These are phyloP conservation scores for Phytophthora pini DNA, from an alignment of 352 stramenopile species.

Conservation along the genomic window DNA sequence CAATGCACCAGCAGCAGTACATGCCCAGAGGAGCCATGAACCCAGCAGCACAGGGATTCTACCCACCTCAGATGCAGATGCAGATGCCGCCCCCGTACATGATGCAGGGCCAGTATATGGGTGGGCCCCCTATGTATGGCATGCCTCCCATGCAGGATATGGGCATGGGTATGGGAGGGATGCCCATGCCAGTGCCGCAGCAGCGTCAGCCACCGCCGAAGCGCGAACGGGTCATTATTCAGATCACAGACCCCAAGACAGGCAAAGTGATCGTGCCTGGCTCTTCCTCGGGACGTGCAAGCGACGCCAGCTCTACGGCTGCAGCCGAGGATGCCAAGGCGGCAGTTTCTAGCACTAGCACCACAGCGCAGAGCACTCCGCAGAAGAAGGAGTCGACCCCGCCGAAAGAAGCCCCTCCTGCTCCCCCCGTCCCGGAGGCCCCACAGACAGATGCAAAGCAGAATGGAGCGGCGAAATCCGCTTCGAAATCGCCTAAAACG, in stretches of 20 bases:
- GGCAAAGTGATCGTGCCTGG: slow-evolving; percentile 44
- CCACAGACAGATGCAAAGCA: slow-evolving; percentile 29
- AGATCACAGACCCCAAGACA: slow-evolving; percentile 50
- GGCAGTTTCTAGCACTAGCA: slow-evolving; percentile 22
- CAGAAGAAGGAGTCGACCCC: slow-evolving; percentile 39
- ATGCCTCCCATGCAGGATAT: slow-evolving; percentile 56
- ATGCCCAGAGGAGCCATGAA: slow-evolving; percentile 50
- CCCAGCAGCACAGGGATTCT: slow-evolving; percentile 48
- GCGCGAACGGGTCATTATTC: slow-evolving; percentile 57
- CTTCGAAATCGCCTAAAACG: slow-evolving; percentile 26
- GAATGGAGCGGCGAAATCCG: slow-evolving; percentile 26
- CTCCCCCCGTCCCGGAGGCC: slow-evolving; percentile 3
- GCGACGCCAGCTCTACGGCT: slow-evolving; percentile 20
- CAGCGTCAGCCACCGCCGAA: slow-evolving; percentile 48
- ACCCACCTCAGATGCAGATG: slow-evolving; percentile 55
- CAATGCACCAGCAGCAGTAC: slow-evolving; percentile 53
- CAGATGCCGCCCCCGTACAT: slow-evolving; percentile 58
- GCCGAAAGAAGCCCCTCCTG: slow-evolving; percentile 5
- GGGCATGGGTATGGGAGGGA: slow-evolving; percentile 49
- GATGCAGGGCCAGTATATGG: slow-evolving; percentile 55
- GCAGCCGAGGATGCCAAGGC: slow-evolving; percentile 28
- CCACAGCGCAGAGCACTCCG: slow-evolving; percentile 38
- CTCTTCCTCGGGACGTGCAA: slow-evolving; percentile 19
- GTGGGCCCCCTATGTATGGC: slow-evolving; percentile 46
- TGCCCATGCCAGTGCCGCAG: slow-evolving; percentile 45